Evolutionary conservation across 2,329 filamentous ascomycete species (phyloP).

Genomic region (Penicillium digitatum): DNA sequence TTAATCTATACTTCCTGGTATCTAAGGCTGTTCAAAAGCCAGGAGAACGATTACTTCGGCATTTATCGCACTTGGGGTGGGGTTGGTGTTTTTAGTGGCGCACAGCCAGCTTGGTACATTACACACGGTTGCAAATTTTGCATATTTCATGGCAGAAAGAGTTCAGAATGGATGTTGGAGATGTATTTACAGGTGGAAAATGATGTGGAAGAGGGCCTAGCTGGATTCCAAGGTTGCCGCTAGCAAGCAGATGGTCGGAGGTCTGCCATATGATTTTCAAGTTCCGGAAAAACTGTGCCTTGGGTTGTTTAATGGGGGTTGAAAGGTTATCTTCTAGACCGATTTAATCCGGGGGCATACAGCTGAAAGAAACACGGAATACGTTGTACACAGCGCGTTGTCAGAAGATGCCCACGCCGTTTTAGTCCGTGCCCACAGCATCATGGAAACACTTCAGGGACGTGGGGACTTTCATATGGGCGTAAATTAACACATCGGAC

Average conservation of each 20-base stretch:
- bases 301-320: not conserved
- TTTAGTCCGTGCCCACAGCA: slow-evolving; percentile 19
- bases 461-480: slow-evolving; percentile 17
- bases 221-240: not conserved
- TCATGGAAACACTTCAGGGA: slow-evolving; percentile 23
- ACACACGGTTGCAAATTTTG: not conserved
- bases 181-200: not conserved
- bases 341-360: not conserved
- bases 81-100: not conserved
- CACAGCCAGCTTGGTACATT: not conserved
- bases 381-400: slow-evolving; percentile 19
- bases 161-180: not conserved
- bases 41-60: not conserved
- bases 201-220: not conserved
- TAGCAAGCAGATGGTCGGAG: not conserved
- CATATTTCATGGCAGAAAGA: not conserved
- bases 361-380: not conserved
- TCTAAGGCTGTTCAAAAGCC: not conserved
- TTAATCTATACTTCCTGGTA: not conserved
- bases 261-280: not conserved
- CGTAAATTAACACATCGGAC: slow-evolving; percentile 20
- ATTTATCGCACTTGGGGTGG: not conserved
- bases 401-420: slow-evolving; percentile 26
- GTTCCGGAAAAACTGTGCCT: not conserved
- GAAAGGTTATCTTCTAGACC: not conserved